phyloP scores from a whole-genome alignment of 805 yeast genomes.

The Kuraishia borneana region DNA sequence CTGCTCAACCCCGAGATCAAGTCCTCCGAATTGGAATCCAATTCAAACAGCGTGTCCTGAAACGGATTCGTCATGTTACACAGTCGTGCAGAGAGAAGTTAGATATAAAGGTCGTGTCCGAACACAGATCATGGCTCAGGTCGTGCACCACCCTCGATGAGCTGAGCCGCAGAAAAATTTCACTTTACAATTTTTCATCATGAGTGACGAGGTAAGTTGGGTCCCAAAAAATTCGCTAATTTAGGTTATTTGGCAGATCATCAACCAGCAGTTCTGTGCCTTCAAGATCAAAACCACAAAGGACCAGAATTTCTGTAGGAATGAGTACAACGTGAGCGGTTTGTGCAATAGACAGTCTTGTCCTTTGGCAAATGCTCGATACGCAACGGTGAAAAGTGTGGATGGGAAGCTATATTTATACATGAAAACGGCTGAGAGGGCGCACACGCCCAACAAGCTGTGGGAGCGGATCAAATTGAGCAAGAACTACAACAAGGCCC shows the following conservation, averaged over 20 bases:
- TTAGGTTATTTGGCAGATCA: constrained; percentile 91
- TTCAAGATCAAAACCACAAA: constrained; percentile 84
- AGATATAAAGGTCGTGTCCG: no score
- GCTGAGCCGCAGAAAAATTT: no score
- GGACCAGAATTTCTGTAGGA: constrained; percentile 87
- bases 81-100: no score
- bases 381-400: constrained; percentile 75
- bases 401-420: constrained; percentile 76
- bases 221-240: background rate
- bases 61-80: no score
- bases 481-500: constrained; percentile 80
- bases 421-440: constrained; percentile 97
- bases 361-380: constrained; percentile 89
- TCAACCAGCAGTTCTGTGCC: constrained; percentile 92
- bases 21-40: no score
- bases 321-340: constrained; percentile 93
- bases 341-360: constrained; percentile 89
- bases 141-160: no score
- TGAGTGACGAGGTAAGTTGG: constrained; percentile 18
- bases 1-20: no score
- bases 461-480: constrained; percentile 94
- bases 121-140: no score
- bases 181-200: constrained; percentile 1
- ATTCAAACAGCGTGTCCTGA: background rate
- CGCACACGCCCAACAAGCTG: constrained; percentile 84